Evolutionary conservation across 1,284 basidiomycete genomes (phyloP), one percentile per base, ranked within the genome.

Genomic region (Erythrobasidium hasegawianum): DNA sequence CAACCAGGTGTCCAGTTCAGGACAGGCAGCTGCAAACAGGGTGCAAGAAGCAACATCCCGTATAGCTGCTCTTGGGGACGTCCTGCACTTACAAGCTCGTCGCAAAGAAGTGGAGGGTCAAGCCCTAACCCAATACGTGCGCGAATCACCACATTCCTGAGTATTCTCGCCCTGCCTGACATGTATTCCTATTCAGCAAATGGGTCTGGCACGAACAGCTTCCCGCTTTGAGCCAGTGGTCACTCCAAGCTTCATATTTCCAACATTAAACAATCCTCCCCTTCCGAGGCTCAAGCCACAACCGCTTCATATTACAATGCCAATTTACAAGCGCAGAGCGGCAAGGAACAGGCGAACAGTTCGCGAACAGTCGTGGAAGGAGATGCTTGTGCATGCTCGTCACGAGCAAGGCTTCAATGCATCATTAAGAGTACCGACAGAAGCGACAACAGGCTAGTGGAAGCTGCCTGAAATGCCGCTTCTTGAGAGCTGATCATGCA

Each of bases 211-310:
- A 8, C 56, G 67, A 47, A 64, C 52, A 57, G 27, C 61, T 43
- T 50, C 62, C n/a, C 39, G 18, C 67, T 57, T 74, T 69, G 57
- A 84, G 0, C 84, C 87, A 2, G 84, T 86, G 41, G 76, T 89
- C 60, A 89, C 87, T 0, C 87, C 88, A 2, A 81, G 80, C 3
- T 83, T 84, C 73, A 74, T 89, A 26, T 83, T 83, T 10, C 82
- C 88, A 0, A 81, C 85, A 0, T 57, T 83, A 5, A 84, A 78
- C 76, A 84, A 89, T 74, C 80, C 77, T 0, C 86, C 88, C 0
- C 80, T 93, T 7, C 89, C 89, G 0, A 83, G 88, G 0, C 77
- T 93, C 71, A 84, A 82, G 62, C 88, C 88, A 0, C 89, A 93
- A 70, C 90, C 91, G 0, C 69, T 77, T 1, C 79, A 81, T 13